Evolutionary conservation across 768 basidiomycete species (phyloP), one percentile per base, ranked within the genome.

Genomic region (Pholiota conissans): DNA sequence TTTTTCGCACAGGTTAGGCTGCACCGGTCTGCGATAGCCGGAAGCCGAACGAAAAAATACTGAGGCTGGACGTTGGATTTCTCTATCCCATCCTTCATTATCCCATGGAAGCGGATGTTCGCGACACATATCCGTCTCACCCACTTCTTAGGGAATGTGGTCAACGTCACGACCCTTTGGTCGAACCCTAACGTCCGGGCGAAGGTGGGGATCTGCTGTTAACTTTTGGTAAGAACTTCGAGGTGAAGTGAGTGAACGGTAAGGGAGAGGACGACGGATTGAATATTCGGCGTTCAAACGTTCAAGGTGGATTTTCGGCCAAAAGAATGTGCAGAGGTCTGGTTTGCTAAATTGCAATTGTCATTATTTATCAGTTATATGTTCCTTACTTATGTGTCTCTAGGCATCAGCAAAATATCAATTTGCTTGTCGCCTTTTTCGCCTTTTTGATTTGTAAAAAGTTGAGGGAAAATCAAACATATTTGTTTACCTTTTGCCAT

Each of bases 251-350:
- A 75, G 73, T 78, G 14, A 66, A 63, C 20, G 65, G 56, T 8
- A 61, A 62, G 2, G 65, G 67, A 14, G 58, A 58, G 9, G 65
- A 66, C 16, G 71, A 73, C 51, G 76, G 77, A n/a, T n/a, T n/a
- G n/a, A n/a, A n/a, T n/a, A n/a, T 0, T 61, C 75, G 50, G 73
- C 75, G 24, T 75, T 79, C 49, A 72, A 67, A n/a, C n/a, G n/a
- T n/a, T n/a, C n/a, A n/a, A 55, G 74, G 75, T 2, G 68, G 69
- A 2, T 73, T 79, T 61, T 77, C 74, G 76, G 76, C 76, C 0
- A 74, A 67, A 63, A n/a, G n/a, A n/a, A n/a, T n/a, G n/a, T n/a
- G n/a, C n/a, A n/a, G n/a, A n/a, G n/a, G n/a, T n/a, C n/a, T n/a
- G n/a, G n/a, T n/a, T n/a, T n/a, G n/a, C n/a, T n/a, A n/a, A n/a